Evolutionary conservation across 2,329 filamentous ascomycete species (phyloP).

Genomic region (Aspergillus phoenicis): DNA sequence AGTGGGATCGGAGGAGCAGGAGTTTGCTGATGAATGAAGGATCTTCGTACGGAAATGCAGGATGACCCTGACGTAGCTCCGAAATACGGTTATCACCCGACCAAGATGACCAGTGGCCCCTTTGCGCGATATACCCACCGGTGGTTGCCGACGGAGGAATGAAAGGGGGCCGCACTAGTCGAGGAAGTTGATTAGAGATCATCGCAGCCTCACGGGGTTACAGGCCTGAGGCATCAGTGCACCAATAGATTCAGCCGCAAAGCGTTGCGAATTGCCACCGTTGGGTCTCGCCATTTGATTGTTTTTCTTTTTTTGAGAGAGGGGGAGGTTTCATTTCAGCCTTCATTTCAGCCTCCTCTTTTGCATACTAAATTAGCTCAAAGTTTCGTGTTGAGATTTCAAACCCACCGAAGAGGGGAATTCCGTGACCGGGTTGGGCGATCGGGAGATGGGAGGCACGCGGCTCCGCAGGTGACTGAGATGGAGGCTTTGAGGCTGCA

Average conservation of each 20-base stretch:
- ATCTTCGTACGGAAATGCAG: neutral
- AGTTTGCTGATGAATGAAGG: neutral
- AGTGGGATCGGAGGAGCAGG: neutral
- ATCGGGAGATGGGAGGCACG: neutral
- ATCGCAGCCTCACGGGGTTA: neutral
- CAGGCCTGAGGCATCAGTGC: neutral
- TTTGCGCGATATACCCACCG: neutral
- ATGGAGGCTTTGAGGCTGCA: neutral
- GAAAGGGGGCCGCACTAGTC: neutral
- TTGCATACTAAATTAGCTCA: neutral
- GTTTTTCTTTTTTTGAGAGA: too few relatives aligned
- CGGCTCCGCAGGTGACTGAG: neutral
- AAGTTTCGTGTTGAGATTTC: neutral
- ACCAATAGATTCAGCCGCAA: too few relatives aligned
- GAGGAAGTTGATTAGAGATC: neutral
- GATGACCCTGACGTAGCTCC: constrained; percentile 2
- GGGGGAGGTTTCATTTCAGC: too few relatives aligned
- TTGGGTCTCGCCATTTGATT: neutral
- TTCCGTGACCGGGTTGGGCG: neutral
- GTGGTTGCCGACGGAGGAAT: neutral
- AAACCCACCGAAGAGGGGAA: neutral
- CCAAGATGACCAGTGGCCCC: neutral
- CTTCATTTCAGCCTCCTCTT: neutral
- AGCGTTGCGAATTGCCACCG: too few relatives aligned
- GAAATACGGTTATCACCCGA: constrained; percentile 1